phyloP scores from a whole-genome alignment of 179 eudicot genomes.

The Corrigiola litoralis region DNA sequence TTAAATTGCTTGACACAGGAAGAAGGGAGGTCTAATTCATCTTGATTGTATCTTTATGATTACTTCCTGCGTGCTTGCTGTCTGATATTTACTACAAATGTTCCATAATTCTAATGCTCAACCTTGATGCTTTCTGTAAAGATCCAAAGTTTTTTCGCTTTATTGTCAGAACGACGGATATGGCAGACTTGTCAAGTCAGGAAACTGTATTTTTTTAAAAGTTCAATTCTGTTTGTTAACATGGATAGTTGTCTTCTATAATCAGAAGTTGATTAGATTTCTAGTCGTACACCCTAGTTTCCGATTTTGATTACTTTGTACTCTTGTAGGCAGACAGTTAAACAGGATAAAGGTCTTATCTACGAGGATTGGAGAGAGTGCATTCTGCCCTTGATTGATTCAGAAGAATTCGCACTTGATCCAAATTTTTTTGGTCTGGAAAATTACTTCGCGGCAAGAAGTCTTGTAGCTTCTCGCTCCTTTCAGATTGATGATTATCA shows the following conservation, averaged over 20 bases:
- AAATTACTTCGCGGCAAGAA: conserved; percentile 79
- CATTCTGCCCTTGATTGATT: conserved; percentile 57
- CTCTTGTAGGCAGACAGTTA: conserved; percentile 65
- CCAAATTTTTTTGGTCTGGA: conserved; percentile 58
- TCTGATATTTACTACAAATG: no score
- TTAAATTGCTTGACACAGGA: no score
- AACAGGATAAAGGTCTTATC: conserved; percentile 74
- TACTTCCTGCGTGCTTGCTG: no score
- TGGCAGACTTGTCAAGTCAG: no score
- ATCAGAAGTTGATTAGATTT: neutral
- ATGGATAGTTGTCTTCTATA: neutral
- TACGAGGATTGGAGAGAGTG: conserved; percentile 79
- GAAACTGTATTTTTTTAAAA: no score
- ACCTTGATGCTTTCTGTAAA: no score
- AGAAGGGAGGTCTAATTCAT: no score
- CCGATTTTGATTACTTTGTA: conserved; percentile 13
- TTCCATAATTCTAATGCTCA: no score
- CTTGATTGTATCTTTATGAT: no score
- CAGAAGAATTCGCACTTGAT: conserved; percentile 40
- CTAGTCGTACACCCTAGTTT: neutral
- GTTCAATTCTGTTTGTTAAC: no score
- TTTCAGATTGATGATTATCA: conserved; percentile 84
- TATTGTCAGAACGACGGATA: no score
- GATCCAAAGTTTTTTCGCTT: no score
- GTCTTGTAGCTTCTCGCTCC: conserved; percentile 88